Percentiles rank a stretch among this genome's conserved stretches.
phyloP scores from a whole-genome alignment of 305 asterid genomes.

The Lippia alba region DNA sequence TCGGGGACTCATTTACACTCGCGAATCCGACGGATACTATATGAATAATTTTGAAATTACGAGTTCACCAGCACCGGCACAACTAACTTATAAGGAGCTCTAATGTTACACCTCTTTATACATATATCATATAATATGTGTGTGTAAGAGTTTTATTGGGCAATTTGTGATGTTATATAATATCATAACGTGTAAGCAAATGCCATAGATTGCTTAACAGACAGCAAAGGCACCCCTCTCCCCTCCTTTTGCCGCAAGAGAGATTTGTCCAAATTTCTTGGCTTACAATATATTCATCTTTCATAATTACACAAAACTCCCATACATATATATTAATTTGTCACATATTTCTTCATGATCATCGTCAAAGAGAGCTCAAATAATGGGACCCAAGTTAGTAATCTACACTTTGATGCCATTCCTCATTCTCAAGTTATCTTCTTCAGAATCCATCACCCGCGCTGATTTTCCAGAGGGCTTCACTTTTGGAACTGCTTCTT shows the following conservation, averaged over 20 bases:
- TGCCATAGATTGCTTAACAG: slow-evolving; percentile 35
- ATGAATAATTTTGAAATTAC: too few relatives aligned
- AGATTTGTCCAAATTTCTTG: slow-evolving; percentile 37
- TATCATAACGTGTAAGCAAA: slow-evolving; percentile 48
- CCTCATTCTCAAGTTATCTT: slow-evolving; percentile 25
- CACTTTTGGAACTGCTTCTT: slow-evolving; percentile 90
- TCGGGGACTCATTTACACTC: too few relatives aligned
- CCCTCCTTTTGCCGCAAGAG: slow-evolving; percentile 27
- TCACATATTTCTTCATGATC: slow-evolving; percentile 16
- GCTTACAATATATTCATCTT: slow-evolving; percentile 32
- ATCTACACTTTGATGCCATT: slow-evolving; percentile 29
- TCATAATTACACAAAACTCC: slow-evolving; percentile 11
- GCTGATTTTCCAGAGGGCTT: slow-evolving; percentile 73
- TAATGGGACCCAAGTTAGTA: slow-evolving; percentile 31
- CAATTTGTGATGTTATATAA: slow-evolving; percentile 12
- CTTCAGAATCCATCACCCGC: slow-evolving; percentile 52
- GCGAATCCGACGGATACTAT: too few relatives aligned
- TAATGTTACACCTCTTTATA: not conserved
- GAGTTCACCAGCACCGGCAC: too few relatives aligned
- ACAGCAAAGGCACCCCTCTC: slow-evolving; percentile 25
- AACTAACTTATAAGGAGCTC: too few relatives aligned
- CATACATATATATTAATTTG: not conserved
- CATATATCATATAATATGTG: not conserved
- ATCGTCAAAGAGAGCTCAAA: not conserved
- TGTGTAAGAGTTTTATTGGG: slow-evolving; percentile 18